Conservation (phyloP, 2,329 filamentous ascomycete genomes). For the Furcasterigmium sp. region DNA sequence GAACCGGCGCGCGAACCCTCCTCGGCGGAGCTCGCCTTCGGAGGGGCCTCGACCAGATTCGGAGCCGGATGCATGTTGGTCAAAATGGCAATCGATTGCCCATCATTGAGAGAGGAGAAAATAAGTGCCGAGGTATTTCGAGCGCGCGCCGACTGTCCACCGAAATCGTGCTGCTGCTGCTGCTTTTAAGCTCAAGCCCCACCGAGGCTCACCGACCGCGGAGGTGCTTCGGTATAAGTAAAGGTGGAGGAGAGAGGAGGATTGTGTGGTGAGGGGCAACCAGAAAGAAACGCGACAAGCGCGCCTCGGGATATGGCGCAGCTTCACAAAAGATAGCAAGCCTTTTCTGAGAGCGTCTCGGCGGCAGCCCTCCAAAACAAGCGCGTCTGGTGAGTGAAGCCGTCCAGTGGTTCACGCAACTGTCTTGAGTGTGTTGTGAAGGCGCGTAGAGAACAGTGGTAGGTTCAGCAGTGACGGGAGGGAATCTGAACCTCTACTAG, state of each 20-base stretch:
- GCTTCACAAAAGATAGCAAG: too few species aligned
- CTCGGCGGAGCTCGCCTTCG: constrained; percentile 16
- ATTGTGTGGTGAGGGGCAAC: constrained; percentile 8
- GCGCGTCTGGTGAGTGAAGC: too few species aligned
- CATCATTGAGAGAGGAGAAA: constrained; percentile 1
- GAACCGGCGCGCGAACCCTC: constrained; percentile 14
- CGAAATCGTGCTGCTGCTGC: too few species aligned
- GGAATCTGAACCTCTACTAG: too few species aligned
- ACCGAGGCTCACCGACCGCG: constrained; percentile 15
- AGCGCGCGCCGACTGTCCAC: neutral
- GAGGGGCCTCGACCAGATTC: constrained; percentile 26
- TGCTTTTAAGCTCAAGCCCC: constrained; percentile 8
- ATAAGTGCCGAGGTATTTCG: neutral
- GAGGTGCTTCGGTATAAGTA: constrained; percentile 1
- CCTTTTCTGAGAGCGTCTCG: too few species aligned
- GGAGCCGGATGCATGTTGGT: constrained; percentile 33
- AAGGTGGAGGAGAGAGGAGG: constrained; percentile 8
- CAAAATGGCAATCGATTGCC: neutral
- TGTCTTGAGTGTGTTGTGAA: too few species aligned
- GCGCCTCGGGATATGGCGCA: constrained; percentile 8
- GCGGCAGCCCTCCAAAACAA: too few species aligned
- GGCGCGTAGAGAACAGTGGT: constrained; percentile 3
- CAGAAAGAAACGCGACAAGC: constrained; percentile 5
- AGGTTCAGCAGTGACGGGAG: constrained; percentile 7
- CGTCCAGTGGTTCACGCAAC: too few species aligned